phyloP scores from a whole-genome alignment of 495 filamentous ascomycete genomes.

The Umbilicaria muhlenbergii region DNA sequence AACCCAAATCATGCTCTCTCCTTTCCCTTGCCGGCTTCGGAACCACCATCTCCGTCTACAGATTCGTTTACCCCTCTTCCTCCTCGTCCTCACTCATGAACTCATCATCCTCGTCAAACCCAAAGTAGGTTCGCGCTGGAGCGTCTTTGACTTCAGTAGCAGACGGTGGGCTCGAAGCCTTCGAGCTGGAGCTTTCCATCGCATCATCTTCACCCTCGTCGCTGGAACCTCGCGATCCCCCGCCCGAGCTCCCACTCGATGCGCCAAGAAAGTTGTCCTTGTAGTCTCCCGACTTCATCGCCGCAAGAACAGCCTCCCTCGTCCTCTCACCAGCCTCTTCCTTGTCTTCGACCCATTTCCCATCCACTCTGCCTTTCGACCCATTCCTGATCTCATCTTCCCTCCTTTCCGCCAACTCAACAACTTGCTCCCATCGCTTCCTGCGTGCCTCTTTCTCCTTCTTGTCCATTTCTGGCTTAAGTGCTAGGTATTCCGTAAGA shows the following conservation, averaged over 20 bases:
- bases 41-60: too few species aligned
- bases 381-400: conserved; percentile 65
- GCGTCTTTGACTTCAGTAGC: conserved; percentile 11
- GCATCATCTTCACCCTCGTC: conserved; percentile 27
- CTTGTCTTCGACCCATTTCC: conserved; percentile 86
- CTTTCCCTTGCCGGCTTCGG: too few species aligned
- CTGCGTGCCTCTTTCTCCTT: conserved; percentile 74
- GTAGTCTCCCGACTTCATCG: conserved; percentile 49
- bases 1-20: too few species aligned
- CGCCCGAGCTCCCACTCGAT: conserved; percentile 35
- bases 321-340: conserved; percentile 73
- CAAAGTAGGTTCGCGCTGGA: conserved; percentile 44
- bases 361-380: conserved; percentile 57
- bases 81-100: conserved; percentile 71
- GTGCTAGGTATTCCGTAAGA: conserved; percentile 82
- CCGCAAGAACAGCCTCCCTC: conserved; percentile 63
- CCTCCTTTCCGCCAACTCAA: conserved; percentile 64
- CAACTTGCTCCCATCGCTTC: conserved; percentile 68
- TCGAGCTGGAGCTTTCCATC: conserved; percentile 1
- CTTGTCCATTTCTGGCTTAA: conserved; percentile 93
- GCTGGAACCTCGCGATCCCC: conserved; percentile 25
- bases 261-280: conserved; percentile 31
- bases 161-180: conserved; percentile 16
- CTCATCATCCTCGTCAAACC: conserved; percentile 85
- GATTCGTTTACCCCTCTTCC: conserved; percentile 22